Percentiles rank a stretch among this genome's conserved stretches.
Conservation (phyloP, 202 grass and related monocot genomes). For the Tripidium arundinaceum region DNA sequence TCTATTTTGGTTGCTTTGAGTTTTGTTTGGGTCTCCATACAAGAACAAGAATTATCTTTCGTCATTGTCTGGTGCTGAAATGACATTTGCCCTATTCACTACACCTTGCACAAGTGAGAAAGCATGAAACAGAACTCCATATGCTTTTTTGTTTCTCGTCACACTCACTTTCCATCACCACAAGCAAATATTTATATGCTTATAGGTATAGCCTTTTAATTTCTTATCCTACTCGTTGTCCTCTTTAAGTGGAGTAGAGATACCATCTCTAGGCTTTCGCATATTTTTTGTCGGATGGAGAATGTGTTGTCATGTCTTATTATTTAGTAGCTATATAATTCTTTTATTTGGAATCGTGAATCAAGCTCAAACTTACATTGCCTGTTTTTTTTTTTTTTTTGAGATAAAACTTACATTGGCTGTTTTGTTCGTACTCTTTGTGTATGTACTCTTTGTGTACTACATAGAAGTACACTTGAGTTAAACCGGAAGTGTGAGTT, state of each 20-base stretch:
- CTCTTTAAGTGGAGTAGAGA: slow-evolving; percentile 9
- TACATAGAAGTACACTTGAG: not conserved
- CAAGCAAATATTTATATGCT: slow-evolving; percentile 19
- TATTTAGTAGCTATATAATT: not conserved
- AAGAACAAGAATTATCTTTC: not conserved
- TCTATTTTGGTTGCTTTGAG: slow-evolving; percentile 20
- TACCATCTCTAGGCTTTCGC: slow-evolving; percentile 17
- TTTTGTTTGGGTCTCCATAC: slow-evolving; percentile 28
- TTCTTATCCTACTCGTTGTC: not conserved
- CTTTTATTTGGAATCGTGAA: not conserved
- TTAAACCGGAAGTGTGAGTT: not conserved
- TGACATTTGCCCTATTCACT: slow-evolving; percentile 32
- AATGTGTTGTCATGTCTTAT: slow-evolving; percentile 15
- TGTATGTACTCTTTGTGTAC: too few relatives aligned
- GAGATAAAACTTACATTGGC: too few relatives aligned
- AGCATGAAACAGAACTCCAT: not conserved
- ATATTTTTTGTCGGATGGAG: slow-evolving; percentile 5
- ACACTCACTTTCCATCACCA: too few relatives aligned
- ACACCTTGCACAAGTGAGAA: not conserved
- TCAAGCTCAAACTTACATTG: not conserved
- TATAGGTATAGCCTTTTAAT: not conserved
- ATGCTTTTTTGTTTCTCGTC: not conserved
- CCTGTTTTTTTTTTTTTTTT: too few relatives aligned
- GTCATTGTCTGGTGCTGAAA: slow-evolving; percentile 24
- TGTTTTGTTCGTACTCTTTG: not conserved